Evolutionary conservation across 1,139 yeast genomes (phyloP).

Genomic region (Torulaspora globosa): DNA sequence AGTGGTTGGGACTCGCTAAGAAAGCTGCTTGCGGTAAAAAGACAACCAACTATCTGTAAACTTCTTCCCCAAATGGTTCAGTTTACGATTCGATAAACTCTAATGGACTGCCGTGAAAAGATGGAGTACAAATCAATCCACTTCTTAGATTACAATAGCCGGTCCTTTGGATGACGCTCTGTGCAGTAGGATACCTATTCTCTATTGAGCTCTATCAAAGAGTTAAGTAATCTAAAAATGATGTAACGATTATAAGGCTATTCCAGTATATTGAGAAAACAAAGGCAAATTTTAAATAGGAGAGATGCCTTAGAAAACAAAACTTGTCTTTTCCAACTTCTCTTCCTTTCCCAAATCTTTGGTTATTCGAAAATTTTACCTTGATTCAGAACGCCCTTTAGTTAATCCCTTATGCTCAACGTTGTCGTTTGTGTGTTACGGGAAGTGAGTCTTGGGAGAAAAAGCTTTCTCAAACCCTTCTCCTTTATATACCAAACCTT

Average conservation of each 20-base stretch:
- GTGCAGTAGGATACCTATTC: constrained; percentile 9
- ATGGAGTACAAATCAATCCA: not conserved
- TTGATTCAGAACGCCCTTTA: not conserved
- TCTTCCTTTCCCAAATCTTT: constrained; percentile 1
- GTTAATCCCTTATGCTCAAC: not conserved
- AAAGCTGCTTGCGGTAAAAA: not conserved
- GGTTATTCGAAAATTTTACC: not conserved
- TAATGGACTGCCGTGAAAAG: too few relatives aligned
- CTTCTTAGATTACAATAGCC: not conserved
- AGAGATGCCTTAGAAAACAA: not conserved
- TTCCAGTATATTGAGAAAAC: constrained; percentile 14
- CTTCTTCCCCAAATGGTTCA: not conserved
- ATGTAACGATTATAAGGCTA: constrained; percentile 10
- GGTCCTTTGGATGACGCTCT: not conserved
- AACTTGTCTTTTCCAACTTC: not conserved
- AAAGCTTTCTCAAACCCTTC: not conserved
- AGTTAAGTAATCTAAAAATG: constrained; percentile 12
- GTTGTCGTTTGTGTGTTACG: not conserved
- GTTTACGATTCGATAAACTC: not conserved
- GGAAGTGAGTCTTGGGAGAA: not conserved
- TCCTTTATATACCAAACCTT: constrained; percentile 8
- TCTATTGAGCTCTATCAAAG: constrained; percentile 10
- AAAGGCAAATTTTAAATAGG: constrained; percentile 5
- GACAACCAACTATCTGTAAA: too few relatives aligned
- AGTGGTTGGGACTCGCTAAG: not conserved